These are phyloP conservation scores for Cardamine occulta DNA, from an alignment of 345 rosid genomes.

Conservation along the genomic window DNA sequence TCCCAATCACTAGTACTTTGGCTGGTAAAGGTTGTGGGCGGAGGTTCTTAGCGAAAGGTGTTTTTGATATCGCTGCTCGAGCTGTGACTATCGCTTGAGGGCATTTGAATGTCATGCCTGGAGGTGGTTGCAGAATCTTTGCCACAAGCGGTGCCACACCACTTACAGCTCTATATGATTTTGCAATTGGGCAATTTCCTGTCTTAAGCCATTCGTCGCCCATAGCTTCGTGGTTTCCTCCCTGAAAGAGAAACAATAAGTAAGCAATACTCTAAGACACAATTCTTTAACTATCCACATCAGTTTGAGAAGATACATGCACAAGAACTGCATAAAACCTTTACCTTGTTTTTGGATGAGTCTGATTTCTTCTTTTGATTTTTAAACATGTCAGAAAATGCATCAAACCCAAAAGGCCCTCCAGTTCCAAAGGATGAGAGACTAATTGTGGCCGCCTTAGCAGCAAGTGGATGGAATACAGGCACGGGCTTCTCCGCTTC, in stretches of 20 bases:
- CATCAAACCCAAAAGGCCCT: constrained; percentile 84
- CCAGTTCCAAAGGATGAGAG: constrained; percentile 90
- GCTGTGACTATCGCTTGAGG: constrained; percentile 87
- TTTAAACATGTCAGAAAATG: constrained; percentile 68
- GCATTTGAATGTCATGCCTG: constrained; percentile 69
- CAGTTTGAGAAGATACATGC: not conserved
- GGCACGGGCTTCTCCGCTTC: constrained; percentile 49
- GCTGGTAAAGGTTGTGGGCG: constrained; percentile 92
- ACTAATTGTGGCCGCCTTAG: constrained; percentile 93
- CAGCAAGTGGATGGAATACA: constrained; percentile 87
- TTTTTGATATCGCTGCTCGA: constrained; percentile 84
- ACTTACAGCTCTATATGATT: constrained; percentile 83
- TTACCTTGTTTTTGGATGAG: constrained; percentile 75
- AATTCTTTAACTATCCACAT: not conserved
- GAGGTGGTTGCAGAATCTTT: constrained; percentile 77
- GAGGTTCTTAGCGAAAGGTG: constrained; percentile 88
- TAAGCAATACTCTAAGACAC: constrained; percentile 4
- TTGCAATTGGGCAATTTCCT: constrained; percentile 94
- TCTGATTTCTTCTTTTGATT: constrained; percentile 59
- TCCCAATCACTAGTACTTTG: constrained; percentile 78
- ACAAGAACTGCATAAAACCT: not conserved
- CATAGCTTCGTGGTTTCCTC: constrained; percentile 75
- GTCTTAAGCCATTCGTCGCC: constrained; percentile 84
- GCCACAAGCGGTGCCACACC: constrained; percentile 82
- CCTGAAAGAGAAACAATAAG: constrained; percentile 52